Evolutionary conservation across 202 grass and related monocot species (phyloP), one percentile per base, ranked within the genome.

Genomic region (Setaria italica): DNA sequence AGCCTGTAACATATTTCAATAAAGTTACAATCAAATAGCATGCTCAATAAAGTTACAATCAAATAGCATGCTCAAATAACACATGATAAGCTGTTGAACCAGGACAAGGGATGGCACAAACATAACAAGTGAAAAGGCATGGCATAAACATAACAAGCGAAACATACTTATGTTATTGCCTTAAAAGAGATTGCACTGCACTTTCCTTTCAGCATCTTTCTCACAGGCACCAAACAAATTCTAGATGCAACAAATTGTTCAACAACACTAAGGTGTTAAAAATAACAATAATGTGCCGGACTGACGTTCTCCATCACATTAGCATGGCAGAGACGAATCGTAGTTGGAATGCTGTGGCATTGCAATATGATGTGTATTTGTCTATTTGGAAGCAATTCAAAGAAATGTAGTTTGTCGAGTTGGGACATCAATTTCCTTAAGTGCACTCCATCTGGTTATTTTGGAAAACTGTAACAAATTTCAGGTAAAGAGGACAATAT

Each of bases 1-100:
- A 41, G 2, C 74, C 53, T 85, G 30, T 70, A 29, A 48, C 14
- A 84, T 68, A 16, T 35, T 46, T 21, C 67, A 63, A 65, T 33
- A 78, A 14, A 69, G 25, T 37, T 34, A 69, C 37, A 69, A 9
- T 49, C 48, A 65, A 29, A 43, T 37, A 50, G 77, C n/a, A n/a
- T n/a, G n/a, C n/a, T n/a, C n/a, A n/a, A n/a, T 33, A 78, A 14
- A 69, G 25, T 37, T 34, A 69, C 37, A 69, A 9, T 49, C 48
- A 65, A 29, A 43, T 37, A 50, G 25, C 43, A 79, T 50, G 42
- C 15, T 62, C 34, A 25, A 80, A 7, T 11, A 63, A 80, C 32
- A 80, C 32, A 69, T 39, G 33, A 80, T 32, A 57, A 58, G n/a
- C 63, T 16, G 3, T 41, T 11, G 3, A 69, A 43, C 78, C 65